Evolutionary conservation across 2,329 filamentous ascomycete species (phyloP), one percentile per base, ranked within the genome.

Genomic region (Exutisphaerella laricina): DNA sequence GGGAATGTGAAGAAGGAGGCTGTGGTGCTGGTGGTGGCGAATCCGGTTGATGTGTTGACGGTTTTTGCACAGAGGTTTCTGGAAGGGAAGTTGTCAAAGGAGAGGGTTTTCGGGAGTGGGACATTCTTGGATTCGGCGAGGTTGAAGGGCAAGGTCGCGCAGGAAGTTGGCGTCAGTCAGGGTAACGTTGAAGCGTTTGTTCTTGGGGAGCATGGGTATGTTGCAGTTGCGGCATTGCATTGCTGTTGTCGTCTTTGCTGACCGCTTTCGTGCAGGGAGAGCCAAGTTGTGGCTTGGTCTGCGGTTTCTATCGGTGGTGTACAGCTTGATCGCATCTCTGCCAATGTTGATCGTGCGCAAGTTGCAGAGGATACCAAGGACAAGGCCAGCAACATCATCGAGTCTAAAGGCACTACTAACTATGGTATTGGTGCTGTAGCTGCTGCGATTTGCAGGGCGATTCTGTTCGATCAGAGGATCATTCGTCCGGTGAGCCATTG

Each of bases 11-110:
- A 61, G 18, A 57, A 65, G 3, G 65, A 74, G 41, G 64, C 72
- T 0, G 68, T 78, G 21, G 54, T 78, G 0, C 58, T 78, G 1
- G 58, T 77, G 1, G 72, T 77, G 3, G 68, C 75, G 2, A 77
- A 77, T 54, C 75, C 75, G 0, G 73, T 78, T 14, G 75, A 78
- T 52, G 61, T 78, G 20, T 61, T 78, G 23, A 76, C 75, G 1
- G 68, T 70, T 33, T 66, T 77, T 38, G 71, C 70, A 3, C 66
- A 68, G 22, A 61, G 70, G 33, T 56, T 73, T 12, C 71, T 71
- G 0, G n/a, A n/a, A n/a, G n/a, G n/a, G n/a, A 68, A 71, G 1
- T 62, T 78, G 1, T 73, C 74, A 0, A 53, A 63, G 26, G 58
- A 51, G 7, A 74, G 76, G 47, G 73, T 78, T 9, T 53, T 78